Evolutionary conservation across 768 basidiomycete genomes (phyloP).

Genomic region (Leucocoprinus leucothites): DNA sequence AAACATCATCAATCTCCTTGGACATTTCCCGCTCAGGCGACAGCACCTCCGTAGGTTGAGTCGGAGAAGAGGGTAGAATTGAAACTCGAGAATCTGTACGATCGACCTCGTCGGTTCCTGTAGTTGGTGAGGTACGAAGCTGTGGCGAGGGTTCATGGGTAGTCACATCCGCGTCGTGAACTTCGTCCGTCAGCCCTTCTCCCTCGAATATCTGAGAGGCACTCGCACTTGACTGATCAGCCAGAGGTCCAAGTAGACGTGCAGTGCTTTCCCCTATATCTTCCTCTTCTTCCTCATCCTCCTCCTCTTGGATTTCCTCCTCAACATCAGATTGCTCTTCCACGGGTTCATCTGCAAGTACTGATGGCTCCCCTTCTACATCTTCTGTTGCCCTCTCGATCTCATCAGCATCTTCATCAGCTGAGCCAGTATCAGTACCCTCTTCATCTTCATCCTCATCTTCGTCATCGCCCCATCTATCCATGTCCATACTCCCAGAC

Average conservation of each 20-base stretch:
- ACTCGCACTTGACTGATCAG: background rate
- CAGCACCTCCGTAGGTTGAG: background rate
- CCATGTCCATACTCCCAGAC: conserved; percentile 46
- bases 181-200: background rate
- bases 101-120: background rate
- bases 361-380: background rate
- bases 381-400: background rate
- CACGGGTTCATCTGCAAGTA: background rate
- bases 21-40: background rate
- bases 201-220: background rate
- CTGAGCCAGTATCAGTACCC: conserved; percentile 22
- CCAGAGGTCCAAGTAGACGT: background rate
- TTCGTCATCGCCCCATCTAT: conserved; percentile 30
- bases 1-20: background rate
- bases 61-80: background rate
- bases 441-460: conserved; percentile 27
- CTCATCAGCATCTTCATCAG: conserved; percentile 8
- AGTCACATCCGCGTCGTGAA: background rate
- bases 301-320: conserved; percentile 9
- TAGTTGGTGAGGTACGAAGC: background rate
- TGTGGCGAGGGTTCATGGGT: background rate
- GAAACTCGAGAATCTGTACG: background rate
- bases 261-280: conserved; percentile 9
- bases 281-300: conserved; percentile 22
- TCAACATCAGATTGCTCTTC: background rate